A percentile compares a stretch with the other conserved stretches of the same genome.
phyloP scores from a whole-genome alignment of 1,139 yeast species.

The Saccharomycopsis phalli region DNA sequence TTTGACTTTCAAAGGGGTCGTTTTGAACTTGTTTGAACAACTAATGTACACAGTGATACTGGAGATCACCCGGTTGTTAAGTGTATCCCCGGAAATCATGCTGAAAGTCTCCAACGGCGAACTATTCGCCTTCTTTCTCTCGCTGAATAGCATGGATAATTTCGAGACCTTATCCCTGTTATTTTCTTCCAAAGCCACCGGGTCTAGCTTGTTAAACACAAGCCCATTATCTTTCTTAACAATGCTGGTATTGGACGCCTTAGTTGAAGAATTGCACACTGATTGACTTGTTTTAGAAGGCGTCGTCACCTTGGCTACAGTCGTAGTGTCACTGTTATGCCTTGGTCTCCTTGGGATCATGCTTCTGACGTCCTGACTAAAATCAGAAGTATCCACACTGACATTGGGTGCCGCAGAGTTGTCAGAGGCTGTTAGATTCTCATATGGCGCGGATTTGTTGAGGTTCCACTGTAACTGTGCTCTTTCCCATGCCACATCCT shows the following conservation, averaged over 20 bases:
- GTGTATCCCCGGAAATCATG: constrained; percentile 38
- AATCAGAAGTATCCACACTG: background rate
- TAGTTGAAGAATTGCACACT: constrained; percentile 9
- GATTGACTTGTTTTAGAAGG: constrained; percentile 1
- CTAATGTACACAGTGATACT: constrained; percentile 31
- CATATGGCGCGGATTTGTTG: constrained; percentile 1
- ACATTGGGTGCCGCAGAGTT: background rate
- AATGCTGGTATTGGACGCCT: constrained; percentile 9
- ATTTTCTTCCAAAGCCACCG: background rate
- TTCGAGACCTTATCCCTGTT: constrained; percentile 23
- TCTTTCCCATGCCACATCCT: constrained; percentile 18
- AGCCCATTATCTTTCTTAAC: background rate
- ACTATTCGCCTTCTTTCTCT: constrained; percentile 26
- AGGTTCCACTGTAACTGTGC: constrained; percentile 16
- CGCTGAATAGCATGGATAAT: constrained; percentile 27
- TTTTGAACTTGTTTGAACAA: constrained; percentile 24
- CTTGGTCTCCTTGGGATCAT: constrained; percentile 3
- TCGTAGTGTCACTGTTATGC: constrained; percentile 13
- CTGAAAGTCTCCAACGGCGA: constrained; percentile 45
- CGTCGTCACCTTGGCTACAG: constrained; percentile 6
- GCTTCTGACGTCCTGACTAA: background rate
- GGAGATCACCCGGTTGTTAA: constrained; percentile 27
- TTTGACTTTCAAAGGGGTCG: constrained; percentile 27
- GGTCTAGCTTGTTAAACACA: constrained; percentile 6
- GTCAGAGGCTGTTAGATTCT: background rate